Percentiles rank a stretch among this genome's conserved stretches.
Evolutionary conservation across 371 early-diverging fungal genomes (phyloP).

Genomic region (Fennellomyces sp.): DNA sequence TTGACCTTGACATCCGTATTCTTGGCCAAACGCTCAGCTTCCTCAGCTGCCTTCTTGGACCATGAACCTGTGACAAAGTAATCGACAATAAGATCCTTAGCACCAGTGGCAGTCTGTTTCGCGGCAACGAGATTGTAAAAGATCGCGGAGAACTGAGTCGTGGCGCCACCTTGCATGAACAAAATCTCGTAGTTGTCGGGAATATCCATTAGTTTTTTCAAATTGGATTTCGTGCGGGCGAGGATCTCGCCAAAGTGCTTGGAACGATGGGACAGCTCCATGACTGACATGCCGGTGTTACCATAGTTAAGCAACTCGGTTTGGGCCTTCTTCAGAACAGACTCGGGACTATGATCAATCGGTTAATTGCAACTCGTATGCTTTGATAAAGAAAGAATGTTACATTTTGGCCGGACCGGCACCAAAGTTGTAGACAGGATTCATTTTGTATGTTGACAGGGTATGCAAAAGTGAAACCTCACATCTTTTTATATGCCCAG

Average conservation of each 20-base stretch:
- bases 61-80: constrained; percentile 95
- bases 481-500: not conserved
- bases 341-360: constrained; percentile 51
- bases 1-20: constrained; percentile 56
- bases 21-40: constrained; percentile 80
- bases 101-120: constrained; percentile 55
- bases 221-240: constrained; percentile 68
- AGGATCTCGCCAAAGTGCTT: constrained; percentile 78
- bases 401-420: constrained; percentile 92
- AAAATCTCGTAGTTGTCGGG: constrained; percentile 89
- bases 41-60: constrained; percentile 89
- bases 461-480: no score
- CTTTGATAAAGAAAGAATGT: no score
- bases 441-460: constrained; percentile 3
- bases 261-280: constrained; percentile 96
- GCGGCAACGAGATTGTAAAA: constrained; percentile 86
- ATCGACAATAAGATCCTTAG: constrained; percentile 64
- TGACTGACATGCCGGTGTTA: constrained; percentile 86
- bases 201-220: constrained; percentile 72
- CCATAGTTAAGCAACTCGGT: constrained; percentile 79
- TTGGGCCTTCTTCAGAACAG: constrained; percentile 84
- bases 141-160: constrained; percentile 88
- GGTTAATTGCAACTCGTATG: no score
- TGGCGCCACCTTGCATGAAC: constrained; percentile 96
- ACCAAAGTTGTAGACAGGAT: constrained; percentile 77